A percentile compares a stretch with the other conserved stretches of the same genome.
Conservation (phyloP, 2,329 filamentous ascomycete species). For the Colletotrichum lentis region DNA sequence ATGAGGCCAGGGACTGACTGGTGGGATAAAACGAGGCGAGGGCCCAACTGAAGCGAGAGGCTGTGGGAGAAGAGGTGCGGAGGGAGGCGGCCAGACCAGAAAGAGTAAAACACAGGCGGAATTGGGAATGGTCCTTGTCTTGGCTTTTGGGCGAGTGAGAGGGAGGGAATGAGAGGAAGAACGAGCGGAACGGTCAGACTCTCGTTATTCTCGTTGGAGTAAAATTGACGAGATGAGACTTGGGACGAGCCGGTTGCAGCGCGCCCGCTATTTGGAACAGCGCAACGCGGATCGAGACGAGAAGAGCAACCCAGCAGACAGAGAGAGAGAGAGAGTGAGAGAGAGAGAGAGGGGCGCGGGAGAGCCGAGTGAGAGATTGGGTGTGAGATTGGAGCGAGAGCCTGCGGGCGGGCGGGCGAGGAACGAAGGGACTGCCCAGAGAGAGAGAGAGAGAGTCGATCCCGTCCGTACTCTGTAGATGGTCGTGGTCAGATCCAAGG, state of each 20-base stretch:
- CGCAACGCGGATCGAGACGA: conserved; percentile 28
- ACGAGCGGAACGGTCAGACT: conserved; percentile 34
- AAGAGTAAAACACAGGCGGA: conserved; percentile 29
- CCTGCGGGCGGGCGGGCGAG: background rate
- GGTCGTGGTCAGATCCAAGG: conserved; percentile 9
- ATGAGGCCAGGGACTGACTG: conserved; percentile 11
- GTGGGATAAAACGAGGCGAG: conserved; percentile 30
- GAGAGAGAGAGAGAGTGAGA: background rate
- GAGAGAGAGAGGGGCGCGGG: conserved; percentile 4
- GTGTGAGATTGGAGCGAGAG: background rate
- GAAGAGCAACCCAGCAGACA: conserved; percentile 17
- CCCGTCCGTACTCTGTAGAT: too few relatives aligned
- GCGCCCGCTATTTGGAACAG: conserved; percentile 34
- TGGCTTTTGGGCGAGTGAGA: conserved; percentile 29
- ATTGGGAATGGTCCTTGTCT: conserved; percentile 36
- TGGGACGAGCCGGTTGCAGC: conserved; percentile 39
- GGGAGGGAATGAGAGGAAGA: conserved; percentile 19
- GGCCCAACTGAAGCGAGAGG: conserved; percentile 33
- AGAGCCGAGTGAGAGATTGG: background rate
- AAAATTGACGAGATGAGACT: conserved; percentile 42
- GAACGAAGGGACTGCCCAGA: background rate
- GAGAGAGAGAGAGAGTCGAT: background rate
- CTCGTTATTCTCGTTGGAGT: conserved; percentile 30
- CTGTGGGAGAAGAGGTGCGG: conserved; percentile 27
- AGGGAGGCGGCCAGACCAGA: conserved; percentile 29